phyloP scores from a whole-genome alignment of 2,329 filamentous ascomycete species.

The Pseudogymnoascus sp. region DNA sequence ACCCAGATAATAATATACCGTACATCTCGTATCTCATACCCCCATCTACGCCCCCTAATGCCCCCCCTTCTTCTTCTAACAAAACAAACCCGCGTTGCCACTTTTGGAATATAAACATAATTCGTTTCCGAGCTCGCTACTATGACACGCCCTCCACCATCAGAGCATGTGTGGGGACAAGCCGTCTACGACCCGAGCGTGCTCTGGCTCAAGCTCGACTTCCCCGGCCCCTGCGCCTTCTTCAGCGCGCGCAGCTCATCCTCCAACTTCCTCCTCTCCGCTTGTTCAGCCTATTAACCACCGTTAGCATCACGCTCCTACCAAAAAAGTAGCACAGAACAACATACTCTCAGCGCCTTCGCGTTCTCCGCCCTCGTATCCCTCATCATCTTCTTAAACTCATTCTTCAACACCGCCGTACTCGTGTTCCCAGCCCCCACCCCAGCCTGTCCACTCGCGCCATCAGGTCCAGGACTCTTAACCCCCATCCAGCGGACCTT shows the following conservation, averaged over 20 bases:
- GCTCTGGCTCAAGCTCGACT: slow-evolving; percentile 27
- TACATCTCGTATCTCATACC: not conserved
- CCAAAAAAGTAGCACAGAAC: slow-evolving; percentile 2
- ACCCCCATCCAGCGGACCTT: slow-evolving; percentile 57
- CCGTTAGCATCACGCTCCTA: slow-evolving; percentile 13
- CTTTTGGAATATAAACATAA: slow-evolving; percentile 1
- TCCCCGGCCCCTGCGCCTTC: slow-evolving; percentile 26
- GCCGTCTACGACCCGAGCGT: not conserved
- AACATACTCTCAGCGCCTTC: slow-evolving; percentile 54
- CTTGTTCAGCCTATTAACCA: slow-evolving; percentile 54
- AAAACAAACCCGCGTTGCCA: not conserved
- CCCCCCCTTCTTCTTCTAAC: not conserved
- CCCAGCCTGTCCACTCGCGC: slow-evolving; percentile 23
- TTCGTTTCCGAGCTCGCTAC: not conserved
- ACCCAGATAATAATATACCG: not conserved
- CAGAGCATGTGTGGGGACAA: not conserved
- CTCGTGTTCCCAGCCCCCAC: slow-evolving; percentile 40
- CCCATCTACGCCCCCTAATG: not conserved
- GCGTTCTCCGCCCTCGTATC: slow-evolving; percentile 59
- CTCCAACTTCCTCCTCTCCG: slow-evolving; percentile 61
- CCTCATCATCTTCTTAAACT: slow-evolving; percentile 76
- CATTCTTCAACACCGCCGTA: slow-evolving; percentile 60
- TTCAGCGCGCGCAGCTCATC: slow-evolving; percentile 46
- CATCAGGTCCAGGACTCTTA: slow-evolving; percentile 40
- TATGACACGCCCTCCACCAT: not conserved